Base-by-base conservation (phyloP, 2,329 filamentous ascomycete genomes). In the Exophiala viscosa region DNA sequence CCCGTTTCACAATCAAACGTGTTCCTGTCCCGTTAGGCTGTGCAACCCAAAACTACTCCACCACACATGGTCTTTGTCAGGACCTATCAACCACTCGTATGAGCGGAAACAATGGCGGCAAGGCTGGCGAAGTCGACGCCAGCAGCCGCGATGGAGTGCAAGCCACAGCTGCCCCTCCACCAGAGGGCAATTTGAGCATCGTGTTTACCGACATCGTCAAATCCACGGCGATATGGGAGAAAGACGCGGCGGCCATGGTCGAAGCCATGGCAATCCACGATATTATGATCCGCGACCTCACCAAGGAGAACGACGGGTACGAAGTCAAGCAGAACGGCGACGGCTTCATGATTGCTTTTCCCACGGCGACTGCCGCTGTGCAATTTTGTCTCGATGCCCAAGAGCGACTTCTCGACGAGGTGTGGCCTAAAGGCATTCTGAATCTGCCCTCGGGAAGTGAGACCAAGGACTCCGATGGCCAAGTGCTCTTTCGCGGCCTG, bases 291-390 rank as follows among this genome's bases (percentile, higher is more conserved):
- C 55, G 60, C n/a, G 17, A 34, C 15, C 53, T 59, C 9, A 57
- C 50, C 4, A 32, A 46, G 34, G 32, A 18, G n/a, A 56, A 62
- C 45, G 17, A 39, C 3, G 58, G 60, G 23, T 62, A 60, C 52
- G 60, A 62, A 39, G 58, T 62, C 40, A 62, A 62, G 45, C 60
- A 62, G 45, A 62, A 62, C 32, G 60, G 58, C 13, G 60, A 62
- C n/a, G 60, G 60, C 20, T 62, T 62, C 52, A 60, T 62, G 60
- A 59, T 62, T 28, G 55, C 55, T 14, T 62, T 62, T 28, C 40
- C 54, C 9, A 52, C 52, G 8, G 58, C 60, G 4, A 50, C 50
- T 3, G 43, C 53, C 2, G 60, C 60, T 11, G 49, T 62, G 40
- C 52, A 57, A 14, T 62, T 60, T 49, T 62, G 59, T 50, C 51